A percentile compares a stretch with the other conserved stretches of the same genome.
Conservation (phyloP, 768 basidiomycete genomes). For the Boletus insuetus region DNA sequence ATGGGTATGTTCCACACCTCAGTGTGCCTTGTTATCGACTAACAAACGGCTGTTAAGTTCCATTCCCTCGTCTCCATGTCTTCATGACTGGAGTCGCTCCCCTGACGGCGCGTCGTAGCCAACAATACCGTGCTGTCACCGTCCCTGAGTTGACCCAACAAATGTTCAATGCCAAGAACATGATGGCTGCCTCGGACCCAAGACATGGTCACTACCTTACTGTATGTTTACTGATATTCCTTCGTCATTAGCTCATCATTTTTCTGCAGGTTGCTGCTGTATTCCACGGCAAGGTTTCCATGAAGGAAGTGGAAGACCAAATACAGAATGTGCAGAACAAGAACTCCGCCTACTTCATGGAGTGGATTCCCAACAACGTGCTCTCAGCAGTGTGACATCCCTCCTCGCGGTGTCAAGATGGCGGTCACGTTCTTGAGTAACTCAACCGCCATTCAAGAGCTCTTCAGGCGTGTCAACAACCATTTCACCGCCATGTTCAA, state of each 20-base stretch:
- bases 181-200: conserved; percentile 99
- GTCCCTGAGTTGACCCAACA: conserved; percentile 98
- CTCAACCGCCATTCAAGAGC: conserved; percentile 94
- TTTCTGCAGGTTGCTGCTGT: conserved; percentile 76
- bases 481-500: conserved; percentile 99
- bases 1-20: conserved; percentile 65
- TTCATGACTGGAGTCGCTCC: conserved; percentile 98
- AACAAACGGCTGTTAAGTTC: conserved; percentile 50
- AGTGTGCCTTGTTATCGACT: not conserved
- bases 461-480: conserved; percentile 98
- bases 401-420: conserved; percentile 95
- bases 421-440: conserved; percentile 97
- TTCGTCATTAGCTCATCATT: not conserved
- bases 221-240: conserved; percentile 39
- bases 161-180: conserved; percentile 99
- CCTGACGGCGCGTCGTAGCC: conserved; percentile 88
- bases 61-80: conserved; percentile 99
- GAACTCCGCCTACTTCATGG: conserved; percentile 97
- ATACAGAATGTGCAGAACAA: conserved; percentile 98
- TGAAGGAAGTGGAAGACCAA: conserved; percentile 99
- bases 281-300: conserved; percentile 99
- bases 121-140: conserved; percentile 93
- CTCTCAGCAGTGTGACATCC: conserved; percentile 98
- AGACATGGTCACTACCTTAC: conserved; percentile 97
- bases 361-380: conserved; percentile 99